Conservation (phyloP, 164 flowering plant genomes). For the Umbilicus rupestris region DNA sequence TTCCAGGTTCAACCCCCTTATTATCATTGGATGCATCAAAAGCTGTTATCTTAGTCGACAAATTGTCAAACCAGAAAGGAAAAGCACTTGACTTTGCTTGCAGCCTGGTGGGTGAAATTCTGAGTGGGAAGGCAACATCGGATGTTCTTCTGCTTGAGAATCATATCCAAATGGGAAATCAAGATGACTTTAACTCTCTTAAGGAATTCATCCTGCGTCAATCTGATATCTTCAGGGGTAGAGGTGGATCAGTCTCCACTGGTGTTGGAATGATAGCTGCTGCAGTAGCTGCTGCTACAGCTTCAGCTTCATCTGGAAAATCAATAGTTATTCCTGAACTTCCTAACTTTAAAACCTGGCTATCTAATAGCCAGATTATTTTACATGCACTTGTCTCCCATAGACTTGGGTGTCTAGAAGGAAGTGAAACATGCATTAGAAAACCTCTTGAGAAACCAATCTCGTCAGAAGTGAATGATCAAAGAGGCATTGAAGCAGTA, state of each 20-base stretch:
- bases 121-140: conserved; percentile 52
- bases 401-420: conserved; percentile 29
- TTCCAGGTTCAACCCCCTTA: conserved; percentile 42
- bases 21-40: conserved; percentile 79
- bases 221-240: conserved; percentile 69
- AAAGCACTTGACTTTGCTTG: conserved; percentile 65
- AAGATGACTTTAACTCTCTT: conserved; percentile 56
- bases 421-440: conserved; percentile 29
- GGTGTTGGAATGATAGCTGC: conserved; percentile 91
- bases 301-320: conserved; percentile 73
- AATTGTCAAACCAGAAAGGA: conserved; percentile 36
- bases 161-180: conserved; percentile 35
- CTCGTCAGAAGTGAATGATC: conserved; percentile 23
- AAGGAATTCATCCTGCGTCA: conserved; percentile 71
- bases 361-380: conserved; percentile 48
- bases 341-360: conserved; percentile 65
- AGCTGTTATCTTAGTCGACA: conserved; percentile 62
- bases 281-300: conserved; percentile 88
- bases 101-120: conserved; percentile 57
- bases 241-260: conserved; percentile 58
- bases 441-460: conserved; percentile 28
- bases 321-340: conserved; percentile 51
- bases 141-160: conserved; percentile 72
- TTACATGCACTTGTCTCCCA: conserved; percentile 45
- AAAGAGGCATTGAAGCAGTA: conserved; percentile 18